Base-by-base conservation (phyloP, 176 grass and related monocot genomes). In the Saccharum officinarum region DNA sequence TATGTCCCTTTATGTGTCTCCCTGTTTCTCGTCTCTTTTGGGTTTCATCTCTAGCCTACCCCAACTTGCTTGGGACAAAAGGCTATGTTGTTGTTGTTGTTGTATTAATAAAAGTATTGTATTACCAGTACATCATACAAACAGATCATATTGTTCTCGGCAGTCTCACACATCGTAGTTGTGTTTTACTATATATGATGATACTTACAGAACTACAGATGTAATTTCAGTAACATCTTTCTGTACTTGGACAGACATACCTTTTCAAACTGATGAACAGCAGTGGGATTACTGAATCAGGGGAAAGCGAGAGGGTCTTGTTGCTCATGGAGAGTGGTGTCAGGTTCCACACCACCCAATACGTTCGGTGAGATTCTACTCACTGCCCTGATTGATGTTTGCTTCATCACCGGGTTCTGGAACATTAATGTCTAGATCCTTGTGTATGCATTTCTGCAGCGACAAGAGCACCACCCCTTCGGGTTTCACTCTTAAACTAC, bases 251-350 rank as follows among this genome's bases (percentile, higher is more conserved):
- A 47, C 84, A 97, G 96, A 95, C 96, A 2, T 98, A 98, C 80
- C 90, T 98, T 76, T 98, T 98, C 93, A 98, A 98, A 80, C 67
- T 98, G 80, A 90, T 98, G 87, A 98, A 98, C 64, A 98, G 93
- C 91, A 95, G 96, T 41, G 96, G 96, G 22, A 87, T 95, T 17
- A 98, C 96, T 0, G 86, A 98, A 69, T 98, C 96, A 71, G 96
- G 96, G 49, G 96, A 98, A 92, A 98, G 93, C 5, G 96, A 98
- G 87, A 98, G 89, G 77, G 96, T 98, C 61, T 69, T 98, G 13
- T 85, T 98, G 79, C 88, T 98, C 76, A 95, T 98, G 83, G 96
- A 98, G 75, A 98, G 96, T 15, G 96, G 96, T 52, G 88, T 89
- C 64, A 92, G 96, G 73, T 78, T 98, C n/a, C 96, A 98, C 71